A percentile compares a stretch with the other conserved stretches of the same genome.
Conservation (phyloP, 306 rosid genomes). For the Castanea sativa region DNA sequence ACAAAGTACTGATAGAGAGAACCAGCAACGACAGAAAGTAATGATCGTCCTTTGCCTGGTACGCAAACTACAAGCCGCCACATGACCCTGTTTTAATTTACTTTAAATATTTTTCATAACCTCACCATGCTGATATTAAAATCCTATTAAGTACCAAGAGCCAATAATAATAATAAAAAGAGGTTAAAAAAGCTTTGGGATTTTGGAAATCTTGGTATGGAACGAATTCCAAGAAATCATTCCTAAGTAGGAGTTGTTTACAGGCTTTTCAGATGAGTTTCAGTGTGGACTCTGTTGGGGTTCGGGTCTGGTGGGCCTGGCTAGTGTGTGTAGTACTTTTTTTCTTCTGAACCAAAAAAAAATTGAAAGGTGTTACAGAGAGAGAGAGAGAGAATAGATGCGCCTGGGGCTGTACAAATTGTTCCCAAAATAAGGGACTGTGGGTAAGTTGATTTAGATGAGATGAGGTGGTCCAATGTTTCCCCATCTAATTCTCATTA, state of each 20-base stretch:
- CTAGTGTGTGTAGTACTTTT: not conserved
- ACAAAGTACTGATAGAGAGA: slow-evolving; percentile 25
- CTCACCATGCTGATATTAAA: slow-evolving; percentile 15
- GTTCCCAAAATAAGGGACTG: slow-evolving; percentile 61
- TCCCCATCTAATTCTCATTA: slow-evolving; percentile 68
- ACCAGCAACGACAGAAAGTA: slow-evolving; percentile 37
- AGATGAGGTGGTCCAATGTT: slow-evolving; percentile 84
- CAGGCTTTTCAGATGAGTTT: slow-evolving; percentile 67
- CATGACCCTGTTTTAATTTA: slow-evolving; percentile 29
- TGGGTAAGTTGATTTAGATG: slow-evolving; percentile 23
- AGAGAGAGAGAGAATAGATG: slow-evolving; percentile 32
- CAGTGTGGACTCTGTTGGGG: slow-evolving; percentile 32
- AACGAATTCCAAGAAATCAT: slow-evolving; percentile 54
- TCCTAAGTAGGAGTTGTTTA: slow-evolving; percentile 54
- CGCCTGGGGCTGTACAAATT: slow-evolving; percentile 31
- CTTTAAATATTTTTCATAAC: slow-evolving; percentile 14
- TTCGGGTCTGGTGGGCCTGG: not conserved
- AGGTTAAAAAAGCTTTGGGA: not conserved
- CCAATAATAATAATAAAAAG: not conserved
- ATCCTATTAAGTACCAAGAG: not conserved
- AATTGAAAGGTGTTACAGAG: not conserved
- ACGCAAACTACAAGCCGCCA: slow-evolving; percentile 58
- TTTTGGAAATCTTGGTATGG: slow-evolving; percentile 30
- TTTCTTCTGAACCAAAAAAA: not conserved
- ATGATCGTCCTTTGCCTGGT: slow-evolving; percentile 44